Base-by-base conservation (phyloP, 805 yeast species). In the Metschnikowia baotianmanensis region DNA sequence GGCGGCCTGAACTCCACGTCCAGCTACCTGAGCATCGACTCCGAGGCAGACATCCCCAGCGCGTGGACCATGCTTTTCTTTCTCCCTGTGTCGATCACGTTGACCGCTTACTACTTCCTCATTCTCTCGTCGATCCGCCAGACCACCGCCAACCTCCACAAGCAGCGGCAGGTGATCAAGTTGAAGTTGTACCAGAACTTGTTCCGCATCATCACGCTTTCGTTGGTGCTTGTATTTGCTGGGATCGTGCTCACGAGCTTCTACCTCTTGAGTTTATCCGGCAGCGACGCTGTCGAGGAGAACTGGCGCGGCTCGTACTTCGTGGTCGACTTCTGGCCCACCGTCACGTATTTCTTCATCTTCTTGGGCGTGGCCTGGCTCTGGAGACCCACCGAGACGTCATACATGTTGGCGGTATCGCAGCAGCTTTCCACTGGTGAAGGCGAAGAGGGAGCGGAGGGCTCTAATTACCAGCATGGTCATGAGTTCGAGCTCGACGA, bases 361-460 rank as follows among this genome's bases (percentile, higher is more conserved):
- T 90, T 93, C 61, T 76, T 83, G 54, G 78, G 89, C 8, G 74
- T 93, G 48, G 86, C 96, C 5, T 79, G 89, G 69, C 77, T 93
- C 48, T 93, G 99, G 99, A 83, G 99, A 63, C 99, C 99, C 39
- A 91, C 97, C 0, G 93, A 85, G 52, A 88, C 96, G 29, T 89
- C 96, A 43, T 86, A 90, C 56, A 83, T 95, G 78, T 77, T 93
- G 57, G 98, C 97, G 10, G 90, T 90, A 47, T 86, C 96, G 2
- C 87, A 88, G 38, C 98, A 93, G 66, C 71, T 93, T 32, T 93
- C 96, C 50, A 84, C 85, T 7, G 93, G 83, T 45, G 86, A 83
- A 47, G 82, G 77, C 26, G 63, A 50, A 8, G 58, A 50, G 6
- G 55, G 48, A 11, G 51, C 46, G 9, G 52, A 49, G 2, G 57